These are phyloP conservation scores for Ganoderma resinaceum DNA, from an alignment of 1,284 basidiomycete genomes.

Conservation along the genomic window DNA sequence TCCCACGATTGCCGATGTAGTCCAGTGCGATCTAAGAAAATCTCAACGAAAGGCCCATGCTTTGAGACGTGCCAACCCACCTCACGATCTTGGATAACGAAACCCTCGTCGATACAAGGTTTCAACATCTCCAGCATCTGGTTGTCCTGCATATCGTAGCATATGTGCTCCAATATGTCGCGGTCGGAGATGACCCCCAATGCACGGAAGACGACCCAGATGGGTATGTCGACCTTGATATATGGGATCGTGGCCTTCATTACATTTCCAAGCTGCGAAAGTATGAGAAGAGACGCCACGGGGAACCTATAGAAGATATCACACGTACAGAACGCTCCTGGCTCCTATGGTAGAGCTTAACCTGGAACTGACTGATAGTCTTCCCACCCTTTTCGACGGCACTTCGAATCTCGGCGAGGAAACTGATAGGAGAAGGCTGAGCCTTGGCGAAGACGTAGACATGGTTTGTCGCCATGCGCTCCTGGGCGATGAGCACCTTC, in stretches of 20 bases:
- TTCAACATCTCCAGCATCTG: constrained; percentile 99
- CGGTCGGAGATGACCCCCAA: constrained; percentile 98
- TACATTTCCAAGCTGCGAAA: constrained; percentile 80
- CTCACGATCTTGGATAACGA: constrained; percentile 97
- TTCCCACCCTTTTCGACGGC: constrained; percentile 99
- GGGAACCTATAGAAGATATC: background rate
- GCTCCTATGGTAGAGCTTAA: constrained; percentile 94
- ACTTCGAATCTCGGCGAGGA: constrained; percentile 96
- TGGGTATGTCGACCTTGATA: constrained; percentile 98
- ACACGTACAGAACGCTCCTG: constrained; percentile 83
- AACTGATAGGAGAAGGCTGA: constrained; percentile 95
- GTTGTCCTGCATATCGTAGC: constrained; percentile 96
- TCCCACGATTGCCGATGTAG: constrained; percentile 98
- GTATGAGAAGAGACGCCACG: background rate
- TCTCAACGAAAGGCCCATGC: constrained; percentile 17
- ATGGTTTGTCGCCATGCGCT: constrained; percentile 99
- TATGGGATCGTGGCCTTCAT: constrained; percentile 99
- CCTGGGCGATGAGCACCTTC: constrained; percentile 99
- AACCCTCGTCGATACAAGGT: constrained; percentile 98
- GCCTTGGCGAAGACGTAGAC: constrained; percentile 99
- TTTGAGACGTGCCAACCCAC: constrained; percentile 48
- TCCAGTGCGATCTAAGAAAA: constrained; percentile 76
- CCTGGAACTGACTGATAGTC: constrained; percentile 97
- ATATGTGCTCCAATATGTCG: constrained; percentile 98
- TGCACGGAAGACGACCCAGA: constrained; percentile 98